A percentile compares a stretch with the other conserved stretches of the same genome.
phyloP scores from a whole-genome alignment of 495 filamentous ascomycete genomes.

The Annulohypoxylon bovei region DNA sequence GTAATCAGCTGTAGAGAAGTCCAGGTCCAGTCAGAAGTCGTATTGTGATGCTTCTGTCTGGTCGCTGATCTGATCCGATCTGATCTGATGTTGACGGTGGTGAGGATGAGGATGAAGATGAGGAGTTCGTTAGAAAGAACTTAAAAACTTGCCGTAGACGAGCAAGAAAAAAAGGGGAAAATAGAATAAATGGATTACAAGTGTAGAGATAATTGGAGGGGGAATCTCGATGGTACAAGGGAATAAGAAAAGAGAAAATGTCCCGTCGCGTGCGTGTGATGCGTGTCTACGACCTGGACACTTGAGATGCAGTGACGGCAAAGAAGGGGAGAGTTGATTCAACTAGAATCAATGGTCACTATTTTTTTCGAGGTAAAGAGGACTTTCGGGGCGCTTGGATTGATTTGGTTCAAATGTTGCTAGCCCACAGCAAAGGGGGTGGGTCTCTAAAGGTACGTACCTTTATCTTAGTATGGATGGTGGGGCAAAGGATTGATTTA shows the following conservation, averaged over 20 bases:
- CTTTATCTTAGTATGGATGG: no score
- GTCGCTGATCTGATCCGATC: not conserved
- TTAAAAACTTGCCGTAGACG: conserved; percentile 16
- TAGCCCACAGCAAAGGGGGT: conserved; percentile 36
- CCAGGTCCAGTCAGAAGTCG: not conserved
- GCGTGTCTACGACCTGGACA: conserved; percentile 21
- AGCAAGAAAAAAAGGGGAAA: conserved; percentile 4
- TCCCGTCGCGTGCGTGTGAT: conserved; percentile 23
- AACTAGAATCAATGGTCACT: conserved; percentile 14
- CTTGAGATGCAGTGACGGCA: conserved; percentile 27
- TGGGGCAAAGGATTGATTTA: conserved; percentile 33
- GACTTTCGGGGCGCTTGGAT: conserved; percentile 36
- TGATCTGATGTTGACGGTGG: not conserved
- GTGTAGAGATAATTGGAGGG: conserved; percentile 16
- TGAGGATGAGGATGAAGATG: conserved; percentile 3
- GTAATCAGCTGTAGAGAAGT: no score
- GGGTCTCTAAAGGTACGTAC: not conserved
- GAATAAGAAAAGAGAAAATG: conserved; percentile 28
- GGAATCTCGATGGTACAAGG: conserved; percentile 26
- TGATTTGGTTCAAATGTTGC: conserved; percentile 24
- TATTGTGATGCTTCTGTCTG: not conserved
- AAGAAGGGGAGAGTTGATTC: conserved; percentile 30
- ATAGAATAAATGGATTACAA: conserved; percentile 31
- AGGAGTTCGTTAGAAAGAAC: conserved; percentile 10
- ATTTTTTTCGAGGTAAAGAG: conserved; percentile 36